Evolutionary conservation across 352 stramenopile species (phyloP).

Genomic region (Thalassiosira mediterranea): DNA sequence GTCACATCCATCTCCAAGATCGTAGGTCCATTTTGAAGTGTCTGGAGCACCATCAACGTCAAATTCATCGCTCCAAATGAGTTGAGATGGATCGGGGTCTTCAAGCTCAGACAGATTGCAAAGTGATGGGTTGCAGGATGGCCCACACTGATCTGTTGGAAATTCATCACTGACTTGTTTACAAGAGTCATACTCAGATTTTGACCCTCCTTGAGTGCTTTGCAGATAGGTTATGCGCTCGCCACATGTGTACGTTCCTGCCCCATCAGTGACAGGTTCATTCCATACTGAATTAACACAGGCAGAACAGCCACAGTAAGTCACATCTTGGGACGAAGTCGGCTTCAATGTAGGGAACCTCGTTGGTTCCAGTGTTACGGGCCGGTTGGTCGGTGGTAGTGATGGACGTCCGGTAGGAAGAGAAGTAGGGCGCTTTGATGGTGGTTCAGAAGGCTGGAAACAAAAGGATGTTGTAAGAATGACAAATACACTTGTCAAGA

Average conservation of each 20-base stretch:
- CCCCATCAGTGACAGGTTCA: constrained; percentile 6
- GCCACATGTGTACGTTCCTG: constrained; percentile 24
- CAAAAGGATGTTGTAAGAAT: too few species aligned
- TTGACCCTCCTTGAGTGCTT: constrained; percentile 8
- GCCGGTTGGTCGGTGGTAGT: too few species aligned
- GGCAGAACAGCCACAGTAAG: constrained; percentile 3
- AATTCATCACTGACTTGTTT: constrained; percentile 31
- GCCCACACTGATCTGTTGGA: constrained; percentile 11
- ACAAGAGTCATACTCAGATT: constrained; percentile 26
- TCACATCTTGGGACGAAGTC: not conserved
- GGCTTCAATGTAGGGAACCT: not conserved
- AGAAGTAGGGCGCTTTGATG: too few species aligned
- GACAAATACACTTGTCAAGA: too few species aligned
- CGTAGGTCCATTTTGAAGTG: constrained; percentile 47
- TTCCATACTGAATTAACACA: constrained; percentile 27
- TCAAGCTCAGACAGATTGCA: constrained; percentile 7
- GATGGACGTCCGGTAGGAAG: too few species aligned
- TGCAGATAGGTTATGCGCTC: constrained; percentile 15
- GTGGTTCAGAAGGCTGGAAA: too few species aligned
- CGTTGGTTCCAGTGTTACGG: not conserved
- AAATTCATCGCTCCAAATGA: constrained; percentile 73
- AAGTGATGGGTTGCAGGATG: constrained; percentile 8
- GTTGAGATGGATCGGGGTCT: constrained; percentile 28
- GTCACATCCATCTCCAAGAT: constrained; percentile 43
- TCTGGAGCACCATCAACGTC: constrained; percentile 44